Percentiles rank a stretch among this genome's conserved stretches.
These are phyloP conservation scores for Saccharomyces cerevisiae DNA, from an alignment of 805 yeast species.

Conservation along the genomic window DNA sequence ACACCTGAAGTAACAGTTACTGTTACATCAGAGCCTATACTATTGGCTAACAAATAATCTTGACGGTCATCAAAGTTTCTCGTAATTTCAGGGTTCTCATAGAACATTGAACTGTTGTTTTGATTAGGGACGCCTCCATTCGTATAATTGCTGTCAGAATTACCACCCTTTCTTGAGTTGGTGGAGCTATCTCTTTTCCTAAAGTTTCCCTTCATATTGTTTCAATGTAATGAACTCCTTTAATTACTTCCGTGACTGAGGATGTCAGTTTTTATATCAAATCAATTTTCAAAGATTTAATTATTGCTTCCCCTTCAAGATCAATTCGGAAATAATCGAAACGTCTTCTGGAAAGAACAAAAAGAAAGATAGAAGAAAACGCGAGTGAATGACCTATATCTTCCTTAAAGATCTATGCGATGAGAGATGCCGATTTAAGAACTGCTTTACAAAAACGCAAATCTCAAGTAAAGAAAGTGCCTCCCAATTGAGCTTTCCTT, in stretches of 20 bases:
- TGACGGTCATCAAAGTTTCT: slow-evolving; percentile 47
- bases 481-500: neutral
- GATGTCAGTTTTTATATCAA: neutral
- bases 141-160: neutral
- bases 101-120: slow-evolving; percentile 9
- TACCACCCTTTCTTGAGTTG: neutral
- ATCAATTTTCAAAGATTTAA: neutral
- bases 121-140: neutral
- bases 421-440: neutral
- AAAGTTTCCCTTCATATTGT: slow-evolving; percentile 13
- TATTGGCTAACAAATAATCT: slow-evolving; percentile 44
- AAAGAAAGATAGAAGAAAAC: neutral
- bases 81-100: slow-evolving; percentile 23
- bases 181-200: slow-evolving; percentile 1
- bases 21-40: slow-evolving; percentile 50
- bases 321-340: neutral
- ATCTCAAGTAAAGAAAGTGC: neutral
- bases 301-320: neutral
- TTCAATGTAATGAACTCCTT: neutral
- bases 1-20: slow-evolving; percentile 59
- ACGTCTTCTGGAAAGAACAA: neutral
- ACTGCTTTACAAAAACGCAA: neutral
- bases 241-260: neutral
- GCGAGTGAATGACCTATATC: neutral
- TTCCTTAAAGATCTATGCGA: neutral